These are phyloP conservation scores for Candida nonsorbophila DNA, from an alignment of 805 yeast species.

Conservation along the genomic window DNA sequence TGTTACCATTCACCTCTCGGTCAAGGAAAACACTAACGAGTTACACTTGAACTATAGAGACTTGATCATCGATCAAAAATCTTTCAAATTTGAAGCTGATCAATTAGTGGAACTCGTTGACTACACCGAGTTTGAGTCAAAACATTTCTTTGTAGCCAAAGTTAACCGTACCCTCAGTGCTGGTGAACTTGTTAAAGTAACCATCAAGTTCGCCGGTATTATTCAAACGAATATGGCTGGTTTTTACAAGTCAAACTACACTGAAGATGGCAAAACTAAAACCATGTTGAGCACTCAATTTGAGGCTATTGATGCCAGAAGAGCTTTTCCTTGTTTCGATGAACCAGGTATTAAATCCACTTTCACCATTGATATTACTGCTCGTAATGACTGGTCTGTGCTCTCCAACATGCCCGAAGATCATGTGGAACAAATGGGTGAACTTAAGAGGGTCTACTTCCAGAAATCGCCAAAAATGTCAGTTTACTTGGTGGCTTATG, in stretches of 20 bases:
- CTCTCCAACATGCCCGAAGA: slow-evolving; percentile 45
- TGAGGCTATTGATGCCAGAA: slow-evolving; percentile 55
- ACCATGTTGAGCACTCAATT: slow-evolving; percentile 49
- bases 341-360: slow-evolving; percentile 55
- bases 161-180: slow-evolving; percentile 34
- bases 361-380: slow-evolving; percentile 40
- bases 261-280: slow-evolving; percentile 30
- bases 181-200: slow-evolving; percentile 21
- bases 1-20: slow-evolving; percentile 44
- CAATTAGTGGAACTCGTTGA: slow-evolving; percentile 4
- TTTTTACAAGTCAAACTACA: slow-evolving; percentile 45
- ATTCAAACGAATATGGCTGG: slow-evolving; percentile 55
- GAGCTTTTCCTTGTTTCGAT: slow-evolving; percentile 55
- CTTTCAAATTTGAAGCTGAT: too few species aligned
- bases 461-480: slow-evolving; percentile 51
- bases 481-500: slow-evolving; percentile 55
- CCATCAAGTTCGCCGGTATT: slow-evolving; percentile 34
- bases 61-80: slow-evolving; percentile 21
- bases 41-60: slow-evolving; percentile 47
- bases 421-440: slow-evolving; percentile 3
- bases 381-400: slow-evolving; percentile 28
- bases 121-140: slow-evolving; percentile 33
- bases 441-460: slow-evolving; percentile 27
- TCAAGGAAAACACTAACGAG: slow-evolving; percentile 34
- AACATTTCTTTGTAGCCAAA: slow-evolving; percentile 59